These are phyloP conservation scores for Leptodontidium sp. DNA, from an alignment of 2,329 filamentous ascomycete genomes.

Conservation along the genomic window DNA sequence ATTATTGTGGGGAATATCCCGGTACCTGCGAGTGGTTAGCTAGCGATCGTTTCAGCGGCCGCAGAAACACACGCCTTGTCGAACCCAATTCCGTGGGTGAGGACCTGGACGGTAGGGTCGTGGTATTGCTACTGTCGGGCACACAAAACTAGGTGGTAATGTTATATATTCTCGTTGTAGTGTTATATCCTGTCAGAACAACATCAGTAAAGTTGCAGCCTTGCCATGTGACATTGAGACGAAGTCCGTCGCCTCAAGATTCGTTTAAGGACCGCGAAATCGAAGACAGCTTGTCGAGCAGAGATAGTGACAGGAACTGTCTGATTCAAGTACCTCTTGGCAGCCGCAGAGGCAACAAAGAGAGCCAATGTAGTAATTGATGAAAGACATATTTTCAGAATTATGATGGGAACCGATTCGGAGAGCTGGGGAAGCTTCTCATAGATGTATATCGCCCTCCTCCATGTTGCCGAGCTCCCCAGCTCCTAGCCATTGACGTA, in stretches of 20 bases:
- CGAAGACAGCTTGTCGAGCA: conserved; percentile 62
- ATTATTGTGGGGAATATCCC: conserved; percentile 65
- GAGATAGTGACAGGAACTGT: conserved; percentile 63
- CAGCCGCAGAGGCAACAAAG: conserved; percentile 30
- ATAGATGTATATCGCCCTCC: background rate
- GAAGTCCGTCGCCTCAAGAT: conserved; percentile 66
- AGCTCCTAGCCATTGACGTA: background rate
- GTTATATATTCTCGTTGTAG: conserved; percentile 60
- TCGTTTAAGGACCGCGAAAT: conserved; percentile 56
- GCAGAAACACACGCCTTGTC: conserved; percentile 53
- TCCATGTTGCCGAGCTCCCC: background rate
- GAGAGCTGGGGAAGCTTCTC: background rate
- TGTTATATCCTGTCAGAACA: conserved; percentile 57
- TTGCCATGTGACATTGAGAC: conserved; percentile 58
- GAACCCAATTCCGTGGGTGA: conserved; percentile 63
- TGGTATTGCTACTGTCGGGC: conserved; percentile 55
- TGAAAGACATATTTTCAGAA: conserved; percentile 28
- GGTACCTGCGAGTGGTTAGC: conserved; percentile 55
- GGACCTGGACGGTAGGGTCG: conserved; percentile 52
- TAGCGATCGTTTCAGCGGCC: no score
- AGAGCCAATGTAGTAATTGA: conserved; percentile 26
- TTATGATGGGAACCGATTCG: background rate
- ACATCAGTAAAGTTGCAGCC: conserved; percentile 57
- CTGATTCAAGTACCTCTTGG: conserved; percentile 56
- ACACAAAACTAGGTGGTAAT: conserved; percentile 69